These are phyloP conservation scores for Macrolepiota dolichaula DNA, from an alignment of 768 basidiomycete genomes.

Conservation along the genomic window DNA sequence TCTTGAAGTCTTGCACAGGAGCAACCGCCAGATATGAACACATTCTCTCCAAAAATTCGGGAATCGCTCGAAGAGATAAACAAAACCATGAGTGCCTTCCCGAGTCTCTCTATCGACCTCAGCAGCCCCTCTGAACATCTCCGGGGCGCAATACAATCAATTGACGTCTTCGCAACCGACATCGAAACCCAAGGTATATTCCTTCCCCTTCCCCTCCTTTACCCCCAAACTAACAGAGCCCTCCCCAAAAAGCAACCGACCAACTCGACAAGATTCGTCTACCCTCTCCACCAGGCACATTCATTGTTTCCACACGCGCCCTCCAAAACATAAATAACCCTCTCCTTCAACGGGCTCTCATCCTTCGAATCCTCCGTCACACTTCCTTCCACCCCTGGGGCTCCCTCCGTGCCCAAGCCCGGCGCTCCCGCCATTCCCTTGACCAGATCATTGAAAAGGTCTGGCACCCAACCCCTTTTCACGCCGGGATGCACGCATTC, in stretches of 20 bases:
- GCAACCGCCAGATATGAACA: constrained; percentile 7
- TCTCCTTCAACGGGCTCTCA: constrained; percentile 35
- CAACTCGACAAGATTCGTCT: constrained; percentile 28
- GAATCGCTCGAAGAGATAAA: constrained; percentile 30
- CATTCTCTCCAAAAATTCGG: constrained; percentile 27
- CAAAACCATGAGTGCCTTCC: constrained; percentile 23
- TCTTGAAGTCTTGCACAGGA: constrained; percentile 6
- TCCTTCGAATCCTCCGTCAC: constrained; percentile 62
- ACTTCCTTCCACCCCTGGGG: constrained; percentile 80
- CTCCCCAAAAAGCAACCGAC: constrained; percentile 36
- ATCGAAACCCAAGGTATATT: constrained; percentile 44
- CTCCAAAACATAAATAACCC: constrained; percentile 32
- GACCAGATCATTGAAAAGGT: constrained; percentile 44
- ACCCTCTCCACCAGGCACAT: constrained; percentile 48
- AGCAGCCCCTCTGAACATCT: constrained; percentile 34
- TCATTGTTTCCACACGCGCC: constrained; percentile 37
- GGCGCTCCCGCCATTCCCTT: constrained; percentile 45
- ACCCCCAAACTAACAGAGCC: constrained; percentile 8
- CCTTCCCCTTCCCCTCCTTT: not conserved
- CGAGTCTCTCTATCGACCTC: constrained; percentile 24
- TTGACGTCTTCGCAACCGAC: constrained; percentile 33
- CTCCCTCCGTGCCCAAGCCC: constrained; percentile 55
- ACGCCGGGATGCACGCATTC: constrained; percentile 30
- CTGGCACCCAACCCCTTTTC: constrained; percentile 35
- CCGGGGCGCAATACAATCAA: constrained; percentile 29